Evolutionary conservation across 495 filamentous ascomycete genomes (phyloP).

Genomic region (Aspergillus baeticus): DNA sequence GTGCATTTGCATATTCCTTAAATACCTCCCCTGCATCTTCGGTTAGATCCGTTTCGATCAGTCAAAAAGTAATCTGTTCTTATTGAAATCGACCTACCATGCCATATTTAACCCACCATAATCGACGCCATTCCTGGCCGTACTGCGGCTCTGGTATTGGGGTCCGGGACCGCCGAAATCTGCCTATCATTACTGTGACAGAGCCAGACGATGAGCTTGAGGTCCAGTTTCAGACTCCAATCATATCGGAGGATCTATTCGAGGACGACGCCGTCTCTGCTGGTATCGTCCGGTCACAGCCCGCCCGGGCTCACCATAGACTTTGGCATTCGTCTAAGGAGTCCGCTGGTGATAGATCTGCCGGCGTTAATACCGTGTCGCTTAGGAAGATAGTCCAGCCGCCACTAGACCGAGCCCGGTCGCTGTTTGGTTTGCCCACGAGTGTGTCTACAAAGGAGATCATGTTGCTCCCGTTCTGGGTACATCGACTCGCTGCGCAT

Average conservation of each 20-base stretch:
- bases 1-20: neutral
- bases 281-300: conserved; percentile 31
- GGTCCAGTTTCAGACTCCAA: conserved; percentile 18
- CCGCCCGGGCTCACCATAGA: conserved; percentile 21
- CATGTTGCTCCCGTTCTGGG: conserved; percentile 26
- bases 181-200: conserved; percentile 14
- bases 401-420: conserved; percentile 35
- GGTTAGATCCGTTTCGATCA: neutral
- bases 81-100: conserved; percentile 12
- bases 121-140: conserved; percentile 42
- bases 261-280: conserved; percentile 36
- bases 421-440: conserved; percentile 34
- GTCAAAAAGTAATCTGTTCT: neutral
- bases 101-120: conserved; percentile 31
- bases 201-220: conserved; percentile 19
- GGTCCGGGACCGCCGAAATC: conserved; percentile 4
- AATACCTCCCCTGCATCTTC: neutral
- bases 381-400: conserved; percentile 37
- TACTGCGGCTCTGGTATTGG: conserved; percentile 30
- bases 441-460: conserved; percentile 20
- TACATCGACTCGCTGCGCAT: conserved; percentile 20
- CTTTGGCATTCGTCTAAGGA: conserved; percentile 16
- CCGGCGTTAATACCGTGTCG: neutral
- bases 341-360: neutral
- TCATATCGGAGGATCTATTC: conserved; percentile 23